These are phyloP conservation scores for Botryosphaeria dothidea DNA, from an alignment of 2,329 filamentous ascomycete species.

Conservation along the genomic window DNA sequence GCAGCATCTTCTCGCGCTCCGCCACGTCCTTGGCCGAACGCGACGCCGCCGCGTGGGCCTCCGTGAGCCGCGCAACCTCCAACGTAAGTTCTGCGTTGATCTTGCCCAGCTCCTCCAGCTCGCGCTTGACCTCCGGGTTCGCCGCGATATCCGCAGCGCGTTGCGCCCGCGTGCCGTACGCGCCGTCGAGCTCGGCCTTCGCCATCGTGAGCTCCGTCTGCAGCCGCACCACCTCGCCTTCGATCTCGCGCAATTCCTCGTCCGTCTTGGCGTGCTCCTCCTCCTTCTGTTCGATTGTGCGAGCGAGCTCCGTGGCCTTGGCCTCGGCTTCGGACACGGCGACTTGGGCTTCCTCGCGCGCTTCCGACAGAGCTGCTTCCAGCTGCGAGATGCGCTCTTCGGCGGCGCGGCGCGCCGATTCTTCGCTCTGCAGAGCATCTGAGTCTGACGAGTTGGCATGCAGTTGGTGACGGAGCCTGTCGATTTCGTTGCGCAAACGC, in stretches of 20 bases:
- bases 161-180: slow-evolving; percentile 77
- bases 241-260: slow-evolving; percentile 41
- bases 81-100: slow-evolving; percentile 43
- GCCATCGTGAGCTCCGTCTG: slow-evolving; percentile 86
- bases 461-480: slow-evolving; percentile 42
- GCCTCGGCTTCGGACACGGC: slow-evolving; percentile 35
- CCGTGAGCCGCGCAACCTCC: slow-evolving; percentile 34
- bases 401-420: background rate
- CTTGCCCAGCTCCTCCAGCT: slow-evolving; percentile 58
- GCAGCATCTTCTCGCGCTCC: slow-evolving; percentile 50
- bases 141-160: slow-evolving; percentile 66
- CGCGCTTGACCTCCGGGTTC: slow-evolving; percentile 58
- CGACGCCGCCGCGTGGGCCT: slow-evolving; percentile 36
- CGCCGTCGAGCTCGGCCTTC: slow-evolving; percentile 86
- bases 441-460: background rate
- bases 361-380: slow-evolving; percentile 37
- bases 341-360: slow-evolving; percentile 38
- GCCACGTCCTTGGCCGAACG: slow-evolving; percentile 37
- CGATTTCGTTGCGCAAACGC: slow-evolving; percentile 43
- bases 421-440: background rate
- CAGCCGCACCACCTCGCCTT: slow-evolving; percentile 64
- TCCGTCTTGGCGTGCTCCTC: slow-evolving; percentile 31
- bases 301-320: slow-evolving; percentile 35
- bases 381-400: slow-evolving; percentile 33
- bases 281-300: slow-evolving; percentile 34